phyloP scores from a whole-genome alignment of 129 eudicot genomes.

The Arctium minus region DNA sequence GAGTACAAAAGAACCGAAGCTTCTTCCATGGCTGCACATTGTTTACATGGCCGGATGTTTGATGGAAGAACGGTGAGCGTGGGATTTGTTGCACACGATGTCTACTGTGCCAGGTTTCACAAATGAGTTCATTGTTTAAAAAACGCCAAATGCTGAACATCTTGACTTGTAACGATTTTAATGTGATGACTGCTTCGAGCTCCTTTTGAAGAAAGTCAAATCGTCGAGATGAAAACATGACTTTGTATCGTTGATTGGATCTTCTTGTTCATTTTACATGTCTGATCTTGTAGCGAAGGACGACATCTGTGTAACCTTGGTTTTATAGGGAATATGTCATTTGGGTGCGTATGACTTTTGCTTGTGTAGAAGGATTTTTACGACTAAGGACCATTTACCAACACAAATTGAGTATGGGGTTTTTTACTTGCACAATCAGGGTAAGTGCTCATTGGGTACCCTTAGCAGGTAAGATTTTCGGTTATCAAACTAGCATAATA shows the following conservation, averaged over 20 bases:
- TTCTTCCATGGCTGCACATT: constrained; percentile 84
- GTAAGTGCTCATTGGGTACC: neutral
- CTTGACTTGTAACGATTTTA: neutral
- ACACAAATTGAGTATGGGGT: neutral
- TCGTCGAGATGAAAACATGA: constrained; percentile 2
- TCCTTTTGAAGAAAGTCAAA: neutral
- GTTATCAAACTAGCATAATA: neutral
- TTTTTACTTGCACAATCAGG: neutral
- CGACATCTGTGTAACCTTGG: constrained; percentile 18
- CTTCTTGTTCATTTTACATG: neutral
- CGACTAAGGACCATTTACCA: neutral
- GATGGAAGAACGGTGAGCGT: constrained; percentile 69
- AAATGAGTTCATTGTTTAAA: constrained; percentile 23
- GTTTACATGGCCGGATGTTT: constrained; percentile 82
- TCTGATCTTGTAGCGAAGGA: neutral
- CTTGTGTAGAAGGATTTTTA: neutral
- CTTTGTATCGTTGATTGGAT: constrained; percentile 19
- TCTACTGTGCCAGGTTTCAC: constrained; percentile 45
- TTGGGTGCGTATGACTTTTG: neutral
- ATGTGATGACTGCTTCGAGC: neutral
- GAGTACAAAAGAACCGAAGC: constrained; percentile 84
- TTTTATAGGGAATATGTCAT: neutral
- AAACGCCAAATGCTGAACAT: neutral
- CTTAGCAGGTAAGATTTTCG: neutral
- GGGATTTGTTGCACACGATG: constrained; percentile 53